Evolutionary conservation across 306 rosid species (phyloP).

Genomic region (Ziziphus jujuba): DNA sequence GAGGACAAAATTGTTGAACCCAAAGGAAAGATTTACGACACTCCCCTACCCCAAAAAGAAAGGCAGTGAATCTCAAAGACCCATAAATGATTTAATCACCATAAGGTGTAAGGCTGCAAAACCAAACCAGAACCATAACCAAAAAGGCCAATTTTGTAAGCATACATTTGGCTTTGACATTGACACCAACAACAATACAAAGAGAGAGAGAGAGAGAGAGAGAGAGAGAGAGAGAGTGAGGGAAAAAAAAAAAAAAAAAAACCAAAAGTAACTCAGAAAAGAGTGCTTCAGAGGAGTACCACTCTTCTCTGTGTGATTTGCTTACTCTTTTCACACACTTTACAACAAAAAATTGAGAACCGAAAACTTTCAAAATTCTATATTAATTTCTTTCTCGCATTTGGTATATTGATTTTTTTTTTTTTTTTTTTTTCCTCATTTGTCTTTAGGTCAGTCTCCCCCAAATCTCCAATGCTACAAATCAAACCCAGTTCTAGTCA

Average conservation of each 20-base stretch:
- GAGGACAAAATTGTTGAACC: background rate
- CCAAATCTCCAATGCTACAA: too few relatives aligned
- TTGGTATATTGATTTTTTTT: too few relatives aligned
- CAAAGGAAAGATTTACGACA: background rate
- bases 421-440: too few relatives aligned
- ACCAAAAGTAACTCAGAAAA: background rate
- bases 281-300: background rate
- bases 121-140: too few relatives aligned
- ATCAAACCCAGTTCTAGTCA: too few relatives aligned
- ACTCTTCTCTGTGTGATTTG: background rate
- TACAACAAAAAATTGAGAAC: too few relatives aligned
- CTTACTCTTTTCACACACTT: background rate
- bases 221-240: too few relatives aligned
- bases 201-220: too few relatives aligned
- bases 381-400: too few relatives aligned
- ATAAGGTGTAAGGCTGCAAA: background rate
- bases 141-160: slow-evolving; percentile 23
- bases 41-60: background rate
- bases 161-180: background rate
- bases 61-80: background rate
- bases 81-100: background rate
- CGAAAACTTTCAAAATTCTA: too few relatives aligned
- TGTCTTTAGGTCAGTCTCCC: too few relatives aligned
- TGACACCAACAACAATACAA: too few relatives aligned
- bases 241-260: background rate